phyloP scores from a whole-genome alignment of 208 protist species.

The Trypanosoma scelopori region DNA sequence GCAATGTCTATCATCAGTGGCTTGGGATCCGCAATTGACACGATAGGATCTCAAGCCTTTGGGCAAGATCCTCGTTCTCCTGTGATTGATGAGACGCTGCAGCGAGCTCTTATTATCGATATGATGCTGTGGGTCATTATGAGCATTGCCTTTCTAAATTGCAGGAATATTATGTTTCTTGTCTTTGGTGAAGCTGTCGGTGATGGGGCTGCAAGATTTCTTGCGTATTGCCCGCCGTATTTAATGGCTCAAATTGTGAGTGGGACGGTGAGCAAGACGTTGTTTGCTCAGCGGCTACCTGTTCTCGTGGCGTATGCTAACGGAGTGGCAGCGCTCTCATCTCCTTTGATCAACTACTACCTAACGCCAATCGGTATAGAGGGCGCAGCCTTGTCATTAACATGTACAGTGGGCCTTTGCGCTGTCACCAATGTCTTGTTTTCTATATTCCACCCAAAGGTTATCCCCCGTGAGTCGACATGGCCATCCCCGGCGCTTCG shows the following conservation, averaged over 20 bases:
- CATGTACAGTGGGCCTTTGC: slow-evolving; percentile 36
- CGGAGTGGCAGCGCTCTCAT: slow-evolving; percentile 42
- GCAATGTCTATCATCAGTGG: slow-evolving; percentile 63
- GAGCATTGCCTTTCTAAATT: slow-evolving; percentile 49
- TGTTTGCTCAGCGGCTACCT: slow-evolving; percentile 62
- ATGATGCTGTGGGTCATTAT: slow-evolving; percentile 45
- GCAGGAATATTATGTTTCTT: slow-evolving; percentile 34
- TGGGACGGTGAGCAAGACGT: slow-evolving; percentile 58
- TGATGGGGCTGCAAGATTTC: slow-evolving; percentile 43
- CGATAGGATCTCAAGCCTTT: slow-evolving; percentile 70
- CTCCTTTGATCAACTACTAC: slow-evolving; percentile 57
- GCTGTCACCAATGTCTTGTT: slow-evolving; percentile 40
- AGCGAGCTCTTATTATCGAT: slow-evolving; percentile 51
- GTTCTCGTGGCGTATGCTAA: slow-evolving; percentile 52
- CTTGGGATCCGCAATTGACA: slow-evolving; percentile 69
- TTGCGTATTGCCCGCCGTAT: slow-evolving; percentile 52
- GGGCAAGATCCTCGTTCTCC: slow-evolving; percentile 51
- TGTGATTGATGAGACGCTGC: slow-evolving; percentile 61
- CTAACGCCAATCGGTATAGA: slow-evolving; percentile 54
- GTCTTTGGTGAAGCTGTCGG: slow-evolving; percentile 49
- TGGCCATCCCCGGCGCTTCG: slow-evolving; percentile 63
- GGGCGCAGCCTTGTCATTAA: slow-evolving; percentile 47
- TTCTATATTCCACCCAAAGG: slow-evolving; percentile 50
- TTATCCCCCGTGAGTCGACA: slow-evolving; percentile 42
- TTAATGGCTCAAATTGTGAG: slow-evolving; percentile 57